Evolutionary conservation across 2,329 filamentous ascomycete species (phyloP), one percentile per base, ranked within the genome.

Genomic region (Xylariaceae sp.): DNA sequence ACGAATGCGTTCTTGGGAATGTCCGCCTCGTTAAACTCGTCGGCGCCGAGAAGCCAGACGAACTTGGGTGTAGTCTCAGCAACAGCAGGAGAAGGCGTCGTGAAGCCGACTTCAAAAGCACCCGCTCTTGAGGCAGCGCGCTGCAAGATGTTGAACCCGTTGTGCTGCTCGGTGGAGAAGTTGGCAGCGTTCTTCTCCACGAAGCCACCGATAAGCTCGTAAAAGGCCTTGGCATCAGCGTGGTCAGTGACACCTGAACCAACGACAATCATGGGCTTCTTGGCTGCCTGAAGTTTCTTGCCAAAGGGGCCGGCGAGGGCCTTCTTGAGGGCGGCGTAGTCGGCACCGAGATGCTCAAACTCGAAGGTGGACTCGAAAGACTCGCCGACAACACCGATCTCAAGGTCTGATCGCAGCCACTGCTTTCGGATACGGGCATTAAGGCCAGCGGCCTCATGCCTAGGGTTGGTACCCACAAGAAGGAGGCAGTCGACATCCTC

Each of bases 381-480:
- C 75, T 96, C 88, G 57, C 94, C 94, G 59, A 99, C 85, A 51
- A 96, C 82, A 57, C 87, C 94, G 62, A 99, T 83, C 69, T 97
- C 87, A 19, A 99, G 83, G 61, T 97, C 91, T 33, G 94, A 96
- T 60, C 91, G 86, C 60, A 99, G 78, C 88, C 92, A 99, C 71
- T 96, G 91, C 78, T 99, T 99, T 65, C 94, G 83, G 66, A 99
- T 99, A 59, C 94, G 89, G 57, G 92, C 91, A 66, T 99, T 99
- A 40, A 99, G 81, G 42, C 94, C 90, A 49, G 94, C 90, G 54
- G 94, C 94, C 74, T 99, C 94, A 66, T 95, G 90, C 60, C 94
- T 85, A 38, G 94, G 88, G 76, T 99, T 99, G 68, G 89, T 96
- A 59, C 92, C 94, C 56, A 99, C 82, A 51, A 99, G 84, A 47